phyloP scores from a whole-genome alignment of 1,284 basidiomycete species.

The Thelephora terrestris region DNA sequence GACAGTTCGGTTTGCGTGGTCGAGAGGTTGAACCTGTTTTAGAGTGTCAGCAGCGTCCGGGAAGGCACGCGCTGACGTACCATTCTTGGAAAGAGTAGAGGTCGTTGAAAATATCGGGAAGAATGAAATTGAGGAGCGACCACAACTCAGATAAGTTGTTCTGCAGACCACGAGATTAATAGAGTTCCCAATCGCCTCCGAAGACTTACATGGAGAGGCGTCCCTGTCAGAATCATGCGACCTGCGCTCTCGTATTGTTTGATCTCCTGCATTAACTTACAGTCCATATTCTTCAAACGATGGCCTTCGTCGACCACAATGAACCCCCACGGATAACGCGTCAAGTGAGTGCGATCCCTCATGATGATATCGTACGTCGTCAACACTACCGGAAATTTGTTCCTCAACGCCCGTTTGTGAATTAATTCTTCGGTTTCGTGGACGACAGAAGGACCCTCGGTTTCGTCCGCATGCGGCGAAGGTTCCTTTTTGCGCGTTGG shows the following conservation, averaged over 20 bases:
- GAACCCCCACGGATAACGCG: constrained; percentile 78
- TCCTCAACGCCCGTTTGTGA: constrained; percentile 11
- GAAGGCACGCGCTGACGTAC: constrained; percentile 33
- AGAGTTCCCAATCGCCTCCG: not conserved
- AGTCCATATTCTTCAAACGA: constrained; percentile 87
- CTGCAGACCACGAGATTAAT: constrained; percentile 18
- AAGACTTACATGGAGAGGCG: constrained; percentile 73
- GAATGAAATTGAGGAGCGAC: constrained; percentile 91
- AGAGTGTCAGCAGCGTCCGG: not conserved
- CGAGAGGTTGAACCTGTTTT: constrained; percentile 61
- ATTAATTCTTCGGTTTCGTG: constrained; percentile 10
- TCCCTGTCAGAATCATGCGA: constrained; percentile 89
- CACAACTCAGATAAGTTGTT: constrained; percentile 94
- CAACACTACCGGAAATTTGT: constrained; percentile 69
- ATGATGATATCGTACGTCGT: constrained; percentile 96
- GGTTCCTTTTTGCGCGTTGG: not conserved
- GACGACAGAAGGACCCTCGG: constrained; percentile 11
- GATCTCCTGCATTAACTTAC: constrained; percentile 83
- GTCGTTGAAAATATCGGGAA: constrained; percentile 89
- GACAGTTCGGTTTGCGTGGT: constrained; percentile 48
- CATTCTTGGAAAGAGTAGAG: constrained; percentile 86
- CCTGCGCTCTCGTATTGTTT: constrained; percentile 83
- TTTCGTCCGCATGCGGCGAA: not conserved
- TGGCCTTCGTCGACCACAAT: constrained; percentile 97
- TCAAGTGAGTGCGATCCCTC: constrained; percentile 61